Evolutionary conservation across 805 yeast species (phyloP).

Genomic region (Candida silvicultrix): DNA sequence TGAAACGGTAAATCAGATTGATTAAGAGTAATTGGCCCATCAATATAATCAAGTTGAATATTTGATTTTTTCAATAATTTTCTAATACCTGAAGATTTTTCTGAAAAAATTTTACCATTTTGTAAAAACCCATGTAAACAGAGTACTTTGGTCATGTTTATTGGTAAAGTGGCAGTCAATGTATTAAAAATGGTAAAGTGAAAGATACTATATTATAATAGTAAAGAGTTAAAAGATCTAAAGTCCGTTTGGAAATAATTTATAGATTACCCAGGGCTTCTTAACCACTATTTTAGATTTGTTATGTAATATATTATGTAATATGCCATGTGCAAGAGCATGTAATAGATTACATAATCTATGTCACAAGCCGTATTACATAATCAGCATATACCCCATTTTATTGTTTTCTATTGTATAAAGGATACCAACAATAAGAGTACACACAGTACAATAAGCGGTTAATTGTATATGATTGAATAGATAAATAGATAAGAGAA

Average conservation of each 20-base stretch:
- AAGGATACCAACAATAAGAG: no score
- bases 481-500: no score
- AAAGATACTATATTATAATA: no score
- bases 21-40: conserved; percentile 66
- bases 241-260: not conserved
- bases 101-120: conserved; percentile 75
- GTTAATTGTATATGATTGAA: no score
- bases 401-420: no score
- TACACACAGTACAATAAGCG: no score
- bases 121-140: conserved; percentile 92
- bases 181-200: not conserved
- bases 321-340: no score
- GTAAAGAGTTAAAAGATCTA: not conserved
- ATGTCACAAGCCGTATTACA: no score
- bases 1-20: conserved; percentile 73
- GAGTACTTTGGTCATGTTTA: conserved; percentile 43
- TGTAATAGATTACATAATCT: no score
- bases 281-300: no score
- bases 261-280: no score
- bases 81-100: conserved; percentile 84
- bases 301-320: not conserved
- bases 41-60: conserved; percentile 67
- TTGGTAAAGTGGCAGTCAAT: not conserved
- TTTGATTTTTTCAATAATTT: conserved; percentile 62
- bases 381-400: no score